These are phyloP conservation scores for Astrephomene gubernaculifera DNA, from an alignment of 139 green algal genomes.

Conservation along the genomic window DNA sequence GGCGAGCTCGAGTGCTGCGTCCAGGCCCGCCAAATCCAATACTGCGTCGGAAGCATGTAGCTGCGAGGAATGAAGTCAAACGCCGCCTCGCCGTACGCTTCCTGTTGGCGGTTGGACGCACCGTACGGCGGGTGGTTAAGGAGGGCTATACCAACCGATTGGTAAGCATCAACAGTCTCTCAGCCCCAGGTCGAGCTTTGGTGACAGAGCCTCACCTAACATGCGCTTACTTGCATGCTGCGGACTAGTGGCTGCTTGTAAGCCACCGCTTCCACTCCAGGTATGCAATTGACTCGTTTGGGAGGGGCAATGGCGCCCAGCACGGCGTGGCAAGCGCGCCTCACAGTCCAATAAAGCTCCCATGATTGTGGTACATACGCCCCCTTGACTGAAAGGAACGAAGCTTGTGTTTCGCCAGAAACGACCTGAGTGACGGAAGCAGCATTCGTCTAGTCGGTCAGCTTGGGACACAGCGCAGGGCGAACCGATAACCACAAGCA, in stretches of 20 bases:
- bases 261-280: constrained; percentile 61
- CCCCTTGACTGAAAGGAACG: constrained; percentile 33
- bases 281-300: constrained; percentile 71
- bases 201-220: too few species aligned
- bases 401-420: background rate
- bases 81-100: constrained; percentile 66
- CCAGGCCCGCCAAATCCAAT: constrained; percentile 63
- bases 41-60: constrained; percentile 72
- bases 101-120: constrained; percentile 12
- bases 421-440: background rate
- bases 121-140: background rate
- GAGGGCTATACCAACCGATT: too few species aligned
- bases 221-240: constrained; percentile 53
- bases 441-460: background rate
- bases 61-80: constrained; percentile 62
- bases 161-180: too few species aligned
- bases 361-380: constrained; percentile 48
- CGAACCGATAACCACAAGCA: background rate
- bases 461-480: background rate
- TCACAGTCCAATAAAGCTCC: constrained; percentile 67
- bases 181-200: too few species aligned
- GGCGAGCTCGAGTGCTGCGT: constrained; percentile 15
- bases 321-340: constrained; percentile 25
- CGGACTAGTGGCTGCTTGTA: constrained; percentile 64
- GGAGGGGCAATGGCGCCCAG: constrained; percentile 27